Evolutionary conservation across 768 basidiomycete species (phyloP), one percentile per base, ranked within the genome.

Genomic region (Crucibulum laeve): DNA sequence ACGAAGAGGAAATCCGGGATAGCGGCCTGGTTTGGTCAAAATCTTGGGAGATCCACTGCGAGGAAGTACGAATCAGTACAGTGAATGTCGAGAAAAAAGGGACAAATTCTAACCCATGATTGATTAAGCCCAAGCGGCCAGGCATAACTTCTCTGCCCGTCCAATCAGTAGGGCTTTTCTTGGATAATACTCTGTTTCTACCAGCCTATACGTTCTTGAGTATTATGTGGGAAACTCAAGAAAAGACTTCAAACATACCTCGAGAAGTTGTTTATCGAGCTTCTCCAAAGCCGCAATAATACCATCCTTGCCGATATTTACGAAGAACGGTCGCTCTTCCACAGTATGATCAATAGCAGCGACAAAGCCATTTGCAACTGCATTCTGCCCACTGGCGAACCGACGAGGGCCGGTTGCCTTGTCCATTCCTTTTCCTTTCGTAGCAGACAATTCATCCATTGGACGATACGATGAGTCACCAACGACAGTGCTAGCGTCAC

Each of bases 21-120:
- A 91, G 6, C 85, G 81, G 23, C 89, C 89, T 3, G 89, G 82
- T 34, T 70, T 74, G 2, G 80, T 83, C 38, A 91, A 55, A 28
- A 91, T 55, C 65, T 89, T 88, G 2, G 90, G 90, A 25, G 79
- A 68, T 45, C 89, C 89, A 67, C 88, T 69, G 37, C 15, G 14
- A 38, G 34, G 21, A 41, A 23, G 8, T 32, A 22, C 26, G 11
- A 18, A 11, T 21, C 19, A 13, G 24, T 21, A 15, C 14, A 24
- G 19, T 21, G 28, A 36, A 34, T 4, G 32, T 15, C 35, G 26
- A 36, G 36, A 25, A 23, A 35, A 18, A 2, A 10, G 25, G 14
- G 17, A 36, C 14, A 49, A 30, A 22, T 11, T 47, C 52, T 24
- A 38, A 70, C 69, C 66, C 89, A 55, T 90, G 85, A 57, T 84